Percentiles rank a stretch among this genome's conserved stretches.
Evolutionary conservation across 371 early-diverging fungal genomes (phyloP).

Genomic region (Mucor mucedo): DNA sequence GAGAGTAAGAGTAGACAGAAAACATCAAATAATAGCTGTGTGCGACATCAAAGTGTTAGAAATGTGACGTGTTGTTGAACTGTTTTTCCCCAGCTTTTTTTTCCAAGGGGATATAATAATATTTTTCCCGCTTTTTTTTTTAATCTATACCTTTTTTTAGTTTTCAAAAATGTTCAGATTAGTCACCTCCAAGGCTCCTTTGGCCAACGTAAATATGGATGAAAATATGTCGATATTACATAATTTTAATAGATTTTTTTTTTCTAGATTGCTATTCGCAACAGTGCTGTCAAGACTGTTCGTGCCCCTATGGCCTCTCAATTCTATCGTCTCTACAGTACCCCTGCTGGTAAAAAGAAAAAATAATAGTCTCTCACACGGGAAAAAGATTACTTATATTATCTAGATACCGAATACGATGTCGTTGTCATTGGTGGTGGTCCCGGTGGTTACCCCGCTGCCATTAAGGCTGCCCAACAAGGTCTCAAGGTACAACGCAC

Average conservation of each 20-base stretch:
- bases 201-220: slow-evolving; percentile 53
- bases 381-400: neutral
- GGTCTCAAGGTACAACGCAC: slow-evolving; percentile 83
- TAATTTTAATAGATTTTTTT: neutral
- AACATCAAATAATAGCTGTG: too few relatives aligned
- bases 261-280: slow-evolving; percentile 63
- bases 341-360: slow-evolving; percentile 47
- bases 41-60: too few relatives aligned
- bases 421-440: slow-evolving; percentile 94
- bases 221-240: neutral
- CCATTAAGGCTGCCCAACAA: slow-evolving; percentile 97
- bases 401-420: slow-evolving; percentile 71
- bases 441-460: slow-evolving; percentile 98
- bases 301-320: slow-evolving; percentile 62
- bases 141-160: slow-evolving; percentile 18
- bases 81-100: neutral
- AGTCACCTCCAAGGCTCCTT: slow-evolving; percentile 63
- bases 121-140: slow-evolving; percentile 11
- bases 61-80: neutral
- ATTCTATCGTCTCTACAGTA: slow-evolving; percentile 66
- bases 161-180: slow-evolving; percentile 61
- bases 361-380: neutral
- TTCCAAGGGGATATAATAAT: neutral
- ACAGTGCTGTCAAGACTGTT: slow-evolving; percentile 52
- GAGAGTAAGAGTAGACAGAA: too few relatives aligned